Evolutionary conservation across 192 early-diverging fungal genomes (phyloP).

Genomic region (Backusella mclennaniae): DNA sequence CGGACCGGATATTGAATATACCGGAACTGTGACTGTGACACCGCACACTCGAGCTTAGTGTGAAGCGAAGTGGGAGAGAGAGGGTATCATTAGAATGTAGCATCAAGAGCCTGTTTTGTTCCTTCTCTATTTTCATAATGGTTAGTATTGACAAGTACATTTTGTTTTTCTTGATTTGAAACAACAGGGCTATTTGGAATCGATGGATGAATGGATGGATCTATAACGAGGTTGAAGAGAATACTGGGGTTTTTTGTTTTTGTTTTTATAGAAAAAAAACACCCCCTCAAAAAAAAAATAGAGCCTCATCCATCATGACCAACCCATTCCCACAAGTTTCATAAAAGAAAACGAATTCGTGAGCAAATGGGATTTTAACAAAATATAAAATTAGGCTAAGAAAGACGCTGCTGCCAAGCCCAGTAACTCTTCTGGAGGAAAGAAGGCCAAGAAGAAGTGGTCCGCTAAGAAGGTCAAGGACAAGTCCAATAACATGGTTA

Average conservation of each 20-base stretch:
- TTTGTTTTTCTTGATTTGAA: background rate
- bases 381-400: slow-evolving; percentile 43
- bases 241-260: background rate
- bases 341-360: background rate
- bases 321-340: background rate
- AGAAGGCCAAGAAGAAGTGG: slow-evolving; percentile 86
- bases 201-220: slow-evolving; percentile 11
- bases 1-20: background rate
- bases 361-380: background rate
- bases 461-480: slow-evolving; percentile 99
- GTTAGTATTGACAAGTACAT: slow-evolving; percentile 11
- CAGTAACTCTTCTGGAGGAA: slow-evolving; percentile 56
- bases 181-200: background rate
- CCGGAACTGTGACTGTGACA: background rate
- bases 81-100: slow-evolving; percentile 5
- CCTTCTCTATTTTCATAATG: slow-evolving; percentile 18
- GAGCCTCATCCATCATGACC: background rate
- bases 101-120: slow-evolving; percentile 2
- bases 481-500: slow-evolving; percentile 99
- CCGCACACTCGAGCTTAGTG: background rate
- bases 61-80: background rate
- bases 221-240: background rate
- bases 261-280: background rate
- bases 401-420: slow-evolving; percentile 61
- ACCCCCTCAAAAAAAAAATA: background rate